These are phyloP conservation scores for Alternaria longipes DNA, from an alignment of 2,329 filamentous ascomycete genomes.

Conservation along the genomic window DNA sequence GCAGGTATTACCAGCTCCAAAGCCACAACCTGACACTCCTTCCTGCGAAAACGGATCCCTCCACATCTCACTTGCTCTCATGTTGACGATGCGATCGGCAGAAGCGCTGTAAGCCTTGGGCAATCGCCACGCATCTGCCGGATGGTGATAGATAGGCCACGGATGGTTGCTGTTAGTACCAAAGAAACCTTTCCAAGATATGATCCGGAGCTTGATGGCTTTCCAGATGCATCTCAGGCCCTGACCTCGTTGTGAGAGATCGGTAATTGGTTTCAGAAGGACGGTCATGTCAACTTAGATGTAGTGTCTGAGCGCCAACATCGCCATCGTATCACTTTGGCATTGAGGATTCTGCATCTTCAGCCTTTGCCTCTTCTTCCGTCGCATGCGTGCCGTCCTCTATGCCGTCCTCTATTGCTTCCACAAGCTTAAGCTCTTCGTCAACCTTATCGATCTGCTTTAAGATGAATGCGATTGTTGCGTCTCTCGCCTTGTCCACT, in stretches of 20 bases:
- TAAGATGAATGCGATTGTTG: conserved; percentile 62
- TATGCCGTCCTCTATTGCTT: conserved; percentile 33
- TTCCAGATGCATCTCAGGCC: neutral
- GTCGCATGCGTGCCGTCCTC: conserved; percentile 26
- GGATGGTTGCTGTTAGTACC: neutral
- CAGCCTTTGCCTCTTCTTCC: neutral
- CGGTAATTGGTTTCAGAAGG: neutral
- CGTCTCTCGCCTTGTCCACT: conserved; percentile 62
- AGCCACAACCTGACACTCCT: neutral
- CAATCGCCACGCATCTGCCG: neutral
- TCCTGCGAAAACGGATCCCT: neutral
- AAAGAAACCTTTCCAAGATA: neutral
- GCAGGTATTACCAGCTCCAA: no score
- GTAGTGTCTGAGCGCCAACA: neutral
- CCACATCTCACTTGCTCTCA: no score
- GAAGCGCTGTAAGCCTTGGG: neutral
- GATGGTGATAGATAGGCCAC: neutral
- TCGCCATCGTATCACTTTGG: conserved; percentile 9
- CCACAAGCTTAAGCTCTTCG: conserved; percentile 43
- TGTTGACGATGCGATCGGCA: neutral
- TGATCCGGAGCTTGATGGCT: neutral
- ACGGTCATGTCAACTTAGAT: neutral
- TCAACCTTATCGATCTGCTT: conserved; percentile 64
- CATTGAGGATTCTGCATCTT: conserved; percentile 5
- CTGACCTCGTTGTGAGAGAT: neutral